Base-by-base conservation (phyloP, 192 early-diverging fungal genomes). In the Backusella sp. region DNA sequence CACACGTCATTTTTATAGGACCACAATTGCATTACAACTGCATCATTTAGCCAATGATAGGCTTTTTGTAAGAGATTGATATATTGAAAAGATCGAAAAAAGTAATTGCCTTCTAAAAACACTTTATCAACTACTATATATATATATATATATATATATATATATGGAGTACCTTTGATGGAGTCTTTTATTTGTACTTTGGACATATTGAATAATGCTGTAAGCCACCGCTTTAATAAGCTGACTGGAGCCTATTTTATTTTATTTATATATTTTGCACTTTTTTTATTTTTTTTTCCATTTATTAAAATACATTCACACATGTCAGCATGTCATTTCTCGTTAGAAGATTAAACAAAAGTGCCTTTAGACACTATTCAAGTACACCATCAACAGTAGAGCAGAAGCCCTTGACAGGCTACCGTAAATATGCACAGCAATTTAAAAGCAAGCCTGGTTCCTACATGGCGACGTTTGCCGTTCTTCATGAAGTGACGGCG, bases 401-500 rank as follows among this genome's bases (percentile, higher is more conserved):
- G 77, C 79, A 79, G 69, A 44, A 66, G 21, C 74, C 77, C 67
- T 59, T 75, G 71, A 76, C 71, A 66, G 85, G 84, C 12, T 88
- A 85, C 73, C 70, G 82, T 6, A 84, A 86, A 77, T 88, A 91
- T 70, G 85, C 79, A 30, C 72, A 84, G 5, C 86, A 84, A 67
- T 91, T 94, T 77, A 82, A 85, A 59, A 84, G 88, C 69, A 90
- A 91, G 36, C 92, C 92, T 7, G 89, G 87, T 35, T 91, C 89
- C 66, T 90, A 94, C 74, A 72, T 92, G 19, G 84, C 88, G 7
- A 83, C 94, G 1, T 98, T 98, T 80, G 86, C 88, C 7, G 73
- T 96, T 17, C 86, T 98, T 28, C 96, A 98, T 79, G 95, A 98
- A 83, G 68, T 96, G 3, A 98, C 96, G 2, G 96, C 95, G 1